Conservation (phyloP, 495 filamentous ascomycete species). For the Hypomontagnella submonticulosa region DNA sequence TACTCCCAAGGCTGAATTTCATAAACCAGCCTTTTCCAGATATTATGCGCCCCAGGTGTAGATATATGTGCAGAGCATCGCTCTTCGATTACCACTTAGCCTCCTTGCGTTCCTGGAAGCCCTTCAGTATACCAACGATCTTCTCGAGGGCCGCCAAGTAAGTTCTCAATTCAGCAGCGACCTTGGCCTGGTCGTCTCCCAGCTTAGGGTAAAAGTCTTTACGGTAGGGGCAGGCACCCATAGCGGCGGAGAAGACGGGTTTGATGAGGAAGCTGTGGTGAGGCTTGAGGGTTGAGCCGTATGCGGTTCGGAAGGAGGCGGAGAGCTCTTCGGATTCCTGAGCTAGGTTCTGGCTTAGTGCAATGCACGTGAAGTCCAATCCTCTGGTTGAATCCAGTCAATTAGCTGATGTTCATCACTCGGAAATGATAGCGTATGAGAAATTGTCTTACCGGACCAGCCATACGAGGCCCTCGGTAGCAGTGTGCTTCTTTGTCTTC, state of each 20-base stretch:
- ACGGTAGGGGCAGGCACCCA: conserved; percentile 91
- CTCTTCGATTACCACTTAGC: conserved; percentile 71
- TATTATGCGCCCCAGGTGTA: not conserved
- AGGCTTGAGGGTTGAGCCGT: conserved; percentile 84
- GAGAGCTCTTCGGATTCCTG: conserved; percentile 78
- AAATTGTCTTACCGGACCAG: conserved; percentile 74
- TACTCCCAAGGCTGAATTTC: not conserved
- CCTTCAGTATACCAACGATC: conserved; percentile 78
- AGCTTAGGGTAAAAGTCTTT: conserved; percentile 91
- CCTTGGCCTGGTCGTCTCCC: conserved; percentile 71
- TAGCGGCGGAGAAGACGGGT: conserved; percentile 89
- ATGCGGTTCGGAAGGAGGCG: conserved; percentile 85
- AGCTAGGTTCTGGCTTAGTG: conserved; percentile 79
- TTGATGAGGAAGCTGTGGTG: conserved; percentile 90
- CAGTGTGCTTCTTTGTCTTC: conserved; percentile 84
- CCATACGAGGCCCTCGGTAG: conserved; percentile 92
- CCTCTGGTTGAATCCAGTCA: conserved; percentile 64
- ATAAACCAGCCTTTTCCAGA: not conserved
- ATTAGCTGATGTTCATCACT: conserved; percentile 6
- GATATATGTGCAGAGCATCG: not conserved
- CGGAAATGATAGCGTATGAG: not conserved
- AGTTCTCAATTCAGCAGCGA: conserved; percentile 67
- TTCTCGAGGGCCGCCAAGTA: conserved; percentile 82
- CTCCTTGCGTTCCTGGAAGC: conserved; percentile 73
- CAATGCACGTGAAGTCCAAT: conserved; percentile 89